These are phyloP conservation scores for Mariannaea sp. DNA, from an alignment of 2,329 filamentous ascomycete genomes.

Conservation along the genomic window DNA sequence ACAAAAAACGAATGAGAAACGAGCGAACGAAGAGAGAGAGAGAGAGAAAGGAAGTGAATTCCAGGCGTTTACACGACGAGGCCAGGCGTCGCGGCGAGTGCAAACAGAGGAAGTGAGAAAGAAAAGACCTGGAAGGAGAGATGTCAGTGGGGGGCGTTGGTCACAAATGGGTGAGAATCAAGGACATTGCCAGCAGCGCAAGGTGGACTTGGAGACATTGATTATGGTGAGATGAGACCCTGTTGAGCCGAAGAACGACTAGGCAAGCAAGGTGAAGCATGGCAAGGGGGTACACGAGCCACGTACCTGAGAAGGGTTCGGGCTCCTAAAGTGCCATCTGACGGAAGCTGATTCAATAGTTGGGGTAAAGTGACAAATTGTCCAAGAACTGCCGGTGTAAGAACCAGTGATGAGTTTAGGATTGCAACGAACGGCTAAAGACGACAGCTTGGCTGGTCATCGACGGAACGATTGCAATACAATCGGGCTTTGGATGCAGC, in stretches of 20 bases:
- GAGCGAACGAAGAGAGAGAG: constrained; percentile 23
- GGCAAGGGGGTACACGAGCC: constrained; percentile 16
- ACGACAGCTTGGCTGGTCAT: constrained; percentile 20
- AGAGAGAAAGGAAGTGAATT: constrained; percentile 27
- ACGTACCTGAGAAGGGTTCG: constrained; percentile 14
- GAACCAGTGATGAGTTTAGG: constrained; percentile 10
- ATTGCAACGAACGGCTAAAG: constrained; percentile 33
- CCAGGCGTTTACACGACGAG: constrained; percentile 32
- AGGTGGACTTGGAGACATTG: constrained; percentile 25
- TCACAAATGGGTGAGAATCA: constrained; percentile 28
- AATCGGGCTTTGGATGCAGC: constrained; percentile 24
- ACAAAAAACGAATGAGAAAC: constrained; percentile 24
- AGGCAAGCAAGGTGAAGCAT: constrained; percentile 7
- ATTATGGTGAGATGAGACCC: constrained; percentile 13
- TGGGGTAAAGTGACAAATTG: constrained; percentile 7
- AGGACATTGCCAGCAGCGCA: constrained; percentile 18
- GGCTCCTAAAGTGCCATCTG: constrained; percentile 10
- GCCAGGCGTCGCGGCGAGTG: constrained; percentile 32
- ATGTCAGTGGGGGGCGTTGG: constrained; percentile 23
- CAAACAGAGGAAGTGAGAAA: constrained; percentile 28
- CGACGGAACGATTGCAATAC: constrained; percentile 8
- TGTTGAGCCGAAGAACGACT: constrained; percentile 5
- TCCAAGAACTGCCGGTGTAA: neutral
- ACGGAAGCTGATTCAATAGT: constrained; percentile 2
- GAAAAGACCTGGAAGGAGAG: constrained; percentile 17